Evolutionary conservation across 257 asterid species (phyloP).

Genomic region (Solanum lycopersicoides): DNA sequence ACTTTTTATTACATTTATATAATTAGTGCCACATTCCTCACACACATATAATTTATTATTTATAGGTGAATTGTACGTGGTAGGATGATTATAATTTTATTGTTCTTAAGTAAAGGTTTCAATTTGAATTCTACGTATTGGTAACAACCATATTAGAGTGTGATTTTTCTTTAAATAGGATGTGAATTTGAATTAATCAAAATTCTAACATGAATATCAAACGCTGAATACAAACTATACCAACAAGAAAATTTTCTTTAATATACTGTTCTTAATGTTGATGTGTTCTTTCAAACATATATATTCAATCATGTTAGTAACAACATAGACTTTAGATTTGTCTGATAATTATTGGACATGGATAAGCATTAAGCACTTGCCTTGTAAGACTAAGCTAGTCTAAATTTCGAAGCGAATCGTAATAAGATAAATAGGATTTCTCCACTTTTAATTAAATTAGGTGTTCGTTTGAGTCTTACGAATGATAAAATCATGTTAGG

Average conservation of each 20-base stretch:
- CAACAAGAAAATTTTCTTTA: background rate
- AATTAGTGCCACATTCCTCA: background rate
- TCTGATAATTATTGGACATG: background rate
- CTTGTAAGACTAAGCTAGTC: background rate
- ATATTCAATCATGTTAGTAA: background rate
- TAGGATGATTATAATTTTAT: background rate
- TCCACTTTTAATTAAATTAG: background rate
- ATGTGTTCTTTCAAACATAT: background rate
- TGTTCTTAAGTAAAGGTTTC: background rate
- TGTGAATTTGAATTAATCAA: background rate
- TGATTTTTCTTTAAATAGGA: accelerated
- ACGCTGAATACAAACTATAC: accelerated
- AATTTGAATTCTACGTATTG: background rate
- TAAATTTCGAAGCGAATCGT: background rate
- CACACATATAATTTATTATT: background rate
- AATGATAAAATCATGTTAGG: background rate
- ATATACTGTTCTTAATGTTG: background rate
- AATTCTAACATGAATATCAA: background rate
- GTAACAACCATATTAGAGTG: background rate
- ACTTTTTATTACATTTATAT: background rate
- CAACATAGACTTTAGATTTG: background rate
- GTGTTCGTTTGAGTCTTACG: accelerated
- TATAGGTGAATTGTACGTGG: accelerated
- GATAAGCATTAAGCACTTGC: background rate
- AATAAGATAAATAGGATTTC: background rate